Conservation (phyloP, 2,329 filamentous ascomycete species). For the Penicillium hesseltinei region DNA sequence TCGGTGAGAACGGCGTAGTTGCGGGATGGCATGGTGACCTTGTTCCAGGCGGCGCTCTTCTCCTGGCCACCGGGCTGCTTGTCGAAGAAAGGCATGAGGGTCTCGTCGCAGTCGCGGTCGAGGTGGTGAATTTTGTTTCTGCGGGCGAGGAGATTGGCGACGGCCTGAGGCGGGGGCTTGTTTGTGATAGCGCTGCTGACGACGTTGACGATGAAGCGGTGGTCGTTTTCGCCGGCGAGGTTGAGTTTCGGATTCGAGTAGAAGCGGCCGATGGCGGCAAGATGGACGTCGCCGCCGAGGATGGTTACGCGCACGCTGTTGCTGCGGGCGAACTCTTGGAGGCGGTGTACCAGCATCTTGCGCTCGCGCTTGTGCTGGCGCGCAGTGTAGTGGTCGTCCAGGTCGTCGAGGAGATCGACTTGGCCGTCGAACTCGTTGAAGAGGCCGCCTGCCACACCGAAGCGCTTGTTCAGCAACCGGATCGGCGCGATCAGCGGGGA, state of each 20-base stretch:
- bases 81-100: constrained; percentile 62
- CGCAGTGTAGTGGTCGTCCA: constrained; percentile 79
- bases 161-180: constrained; percentile 63
- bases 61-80: constrained; percentile 56
- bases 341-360: constrained; percentile 64
- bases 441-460: constrained; percentile 78
- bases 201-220: constrained; percentile 64
- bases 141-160: constrained; percentile 62
- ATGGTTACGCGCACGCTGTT: constrained; percentile 60
- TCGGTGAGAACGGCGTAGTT: constrained; percentile 66
- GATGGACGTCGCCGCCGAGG: constrained; percentile 60
- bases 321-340: constrained; percentile 59
- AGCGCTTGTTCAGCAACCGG: constrained; percentile 84
- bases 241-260: constrained; percentile 60
- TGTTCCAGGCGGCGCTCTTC: constrained; percentile 71
- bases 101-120: constrained; percentile 63
- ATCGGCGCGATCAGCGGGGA: constrained; percentile 86
- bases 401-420: constrained; percentile 63
- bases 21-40: constrained; percentile 75
- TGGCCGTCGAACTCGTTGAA: constrained; percentile 92
- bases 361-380: constrained; percentile 89
- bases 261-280: constrained; percentile 58
- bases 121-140: constrained; percentile 66
- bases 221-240: constrained; percentile 58
- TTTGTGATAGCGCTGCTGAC: constrained; percentile 66